phyloP scores from a whole-genome alignment of 768 basidiomycete species.

The Trametes elegans region DNA sequence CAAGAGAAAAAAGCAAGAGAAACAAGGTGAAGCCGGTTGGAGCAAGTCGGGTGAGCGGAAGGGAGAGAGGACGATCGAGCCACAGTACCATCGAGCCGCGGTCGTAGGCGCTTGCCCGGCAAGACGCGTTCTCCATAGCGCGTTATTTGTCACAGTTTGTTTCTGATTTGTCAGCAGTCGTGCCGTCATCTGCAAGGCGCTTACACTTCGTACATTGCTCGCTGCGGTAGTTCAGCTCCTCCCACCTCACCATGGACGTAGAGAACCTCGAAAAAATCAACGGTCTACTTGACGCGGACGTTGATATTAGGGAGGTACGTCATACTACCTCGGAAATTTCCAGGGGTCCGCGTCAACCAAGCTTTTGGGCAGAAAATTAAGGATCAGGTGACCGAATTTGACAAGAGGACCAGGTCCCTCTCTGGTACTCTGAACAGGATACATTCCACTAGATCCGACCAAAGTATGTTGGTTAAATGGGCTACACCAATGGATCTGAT shows the following conservation, averaged over 20 bases:
- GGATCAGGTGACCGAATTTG: constrained; percentile 69
- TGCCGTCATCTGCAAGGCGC: background rate
- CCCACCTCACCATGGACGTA: constrained; percentile 47
- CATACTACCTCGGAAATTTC: background rate
- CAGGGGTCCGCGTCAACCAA: too few species aligned
- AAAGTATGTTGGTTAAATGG: constrained; percentile 54
- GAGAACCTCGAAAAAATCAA: constrained; percentile 57
- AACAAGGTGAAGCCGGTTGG: too few species aligned
- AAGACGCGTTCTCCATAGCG: constrained; percentile 13
- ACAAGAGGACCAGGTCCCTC: constrained; percentile 72
- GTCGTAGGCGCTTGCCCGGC: background rate
- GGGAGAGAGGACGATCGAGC: background rate
- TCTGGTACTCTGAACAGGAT: constrained; percentile 77
- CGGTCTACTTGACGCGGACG: constrained; percentile 57
- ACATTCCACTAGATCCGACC: constrained; percentile 65
- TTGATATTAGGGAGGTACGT: constrained; percentile 61
- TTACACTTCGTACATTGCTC: background rate
- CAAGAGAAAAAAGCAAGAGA: background rate
- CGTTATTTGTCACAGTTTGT: constrained; percentile 12
- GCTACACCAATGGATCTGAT: background rate
- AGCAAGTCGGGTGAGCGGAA: background rate
- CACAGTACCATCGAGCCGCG: background rate
- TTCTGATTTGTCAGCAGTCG: background rate
- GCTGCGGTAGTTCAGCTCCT: constrained; percentile 8
- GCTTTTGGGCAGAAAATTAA: constrained; percentile 63